Evolutionary conservation across 1,139 yeast genomes (phyloP), one percentile per base, ranked within the genome.

Genomic region (Taphrina confusa): DNA sequence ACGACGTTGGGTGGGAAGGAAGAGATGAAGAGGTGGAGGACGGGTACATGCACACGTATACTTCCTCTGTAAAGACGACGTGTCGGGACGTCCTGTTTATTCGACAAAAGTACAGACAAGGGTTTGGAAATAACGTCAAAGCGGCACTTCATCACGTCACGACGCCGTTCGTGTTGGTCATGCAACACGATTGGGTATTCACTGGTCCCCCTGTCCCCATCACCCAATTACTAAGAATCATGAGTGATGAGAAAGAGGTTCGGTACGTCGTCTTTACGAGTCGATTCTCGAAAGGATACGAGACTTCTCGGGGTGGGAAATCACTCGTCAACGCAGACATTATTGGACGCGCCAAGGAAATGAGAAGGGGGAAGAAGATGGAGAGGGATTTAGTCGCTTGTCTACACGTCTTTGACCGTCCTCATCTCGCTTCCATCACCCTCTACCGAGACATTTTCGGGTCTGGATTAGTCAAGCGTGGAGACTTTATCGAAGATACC

Each of bases 111-210:
- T 31, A 20, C 33, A 33, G 58, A 6, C 47, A 42, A 16, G 58
- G 58, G 12, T 54, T 54, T 34, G 58, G 51, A 2, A 40, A 18
- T 18, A 27, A 37, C 18, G 58, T 54, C 51, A 12, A 16, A 11
- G 5, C 14, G 11, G 58, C 58, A 12, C 51, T 42, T 6, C 8
- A 14, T 11, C 20, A 30, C 34, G 45, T 27, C 27, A 14, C 4
- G 12, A 54, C 58, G 4, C 58, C 58, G 1, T 11, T 54, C 30
- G 45, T 54, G 12, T 36, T 54, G 14, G 51, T 44, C 42, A 12
- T 54, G 36, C 58, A 54, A 30, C 58, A 54, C 51, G 58, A 54
- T 16, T 54, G 58, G 58, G 31, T 54, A n/a, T 44, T 54, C 46
- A 23, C 44, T 1, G 12, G 25, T 9, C 34, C 44, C 12, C 4